These are phyloP conservation scores for Collybiopsis luxurians DNA, from an alignment of 768 basidiomycete species.

Conservation along the genomic window DNA sequence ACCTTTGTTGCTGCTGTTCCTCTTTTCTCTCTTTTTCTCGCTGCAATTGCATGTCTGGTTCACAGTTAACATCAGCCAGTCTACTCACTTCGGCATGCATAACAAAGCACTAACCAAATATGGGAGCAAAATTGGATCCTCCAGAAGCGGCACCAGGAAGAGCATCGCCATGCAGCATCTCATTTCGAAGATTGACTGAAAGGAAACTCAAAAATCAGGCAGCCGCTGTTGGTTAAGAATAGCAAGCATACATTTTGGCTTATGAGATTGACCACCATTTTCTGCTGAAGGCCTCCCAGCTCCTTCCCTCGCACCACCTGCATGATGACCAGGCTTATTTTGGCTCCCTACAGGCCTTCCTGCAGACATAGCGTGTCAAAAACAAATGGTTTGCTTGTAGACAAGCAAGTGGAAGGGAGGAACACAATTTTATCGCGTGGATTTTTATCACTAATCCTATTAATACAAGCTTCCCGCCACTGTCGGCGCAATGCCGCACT, in stretches of 20 bases:
- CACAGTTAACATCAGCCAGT: slow-evolving; percentile 8
- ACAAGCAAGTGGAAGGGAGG: too few species aligned
- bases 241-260: neutral
- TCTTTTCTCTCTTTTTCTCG: too few species aligned
- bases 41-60: slow-evolving; percentile 14
- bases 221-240: neutral
- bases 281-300: slow-evolving; percentile 7
- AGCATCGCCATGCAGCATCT: neutral
- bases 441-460: too few species aligned
- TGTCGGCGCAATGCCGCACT: too few species aligned
- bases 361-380: slow-evolving; percentile 8
- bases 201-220: neutral
- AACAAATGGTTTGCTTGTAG: too few species aligned
- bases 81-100: neutral
- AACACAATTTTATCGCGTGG: too few species aligned
- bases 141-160: neutral
- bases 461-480: too few species aligned
- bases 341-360: slow-evolving; percentile 11
- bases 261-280: neutral
- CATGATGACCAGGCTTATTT: slow-evolving; percentile 12
- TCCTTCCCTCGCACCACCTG: slow-evolving; percentile 12
- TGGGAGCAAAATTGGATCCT: neutral
- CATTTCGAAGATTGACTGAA: neutral
- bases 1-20: too few species aligned
- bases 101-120: neutral